Conservation (phyloP, 2,329 filamentous ascomycete genomes). For the Decorospora gaudefroyi region DNA sequence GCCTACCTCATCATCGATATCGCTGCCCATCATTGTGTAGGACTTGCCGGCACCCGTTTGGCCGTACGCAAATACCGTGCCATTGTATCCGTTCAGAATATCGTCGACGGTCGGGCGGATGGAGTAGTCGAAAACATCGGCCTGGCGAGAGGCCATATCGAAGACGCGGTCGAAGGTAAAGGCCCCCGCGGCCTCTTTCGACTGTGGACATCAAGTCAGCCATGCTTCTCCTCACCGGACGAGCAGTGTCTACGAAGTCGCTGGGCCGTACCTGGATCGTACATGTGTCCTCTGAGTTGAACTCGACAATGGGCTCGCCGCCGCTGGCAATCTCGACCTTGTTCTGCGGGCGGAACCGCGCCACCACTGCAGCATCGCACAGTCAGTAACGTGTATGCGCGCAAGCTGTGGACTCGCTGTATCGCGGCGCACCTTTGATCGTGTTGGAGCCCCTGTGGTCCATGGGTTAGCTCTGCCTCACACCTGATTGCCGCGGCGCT, state of each 20-base stretch:
- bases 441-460: constrained; percentile 50
- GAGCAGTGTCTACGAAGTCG: neutral
- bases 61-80: constrained; percentile 97
- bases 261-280: constrained; percentile 69
- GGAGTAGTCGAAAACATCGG: constrained; percentile 97
- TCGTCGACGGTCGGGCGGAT: constrained; percentile 96
- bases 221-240: neutral
- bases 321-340: constrained; percentile 87
- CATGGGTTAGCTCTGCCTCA: constrained; percentile 48
- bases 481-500: constrained; percentile 9
- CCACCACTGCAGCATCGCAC: constrained; percentile 69
- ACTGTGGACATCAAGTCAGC: constrained; percentile 57
- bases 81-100: constrained; percentile 98
- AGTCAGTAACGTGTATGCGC: constrained; percentile 30
- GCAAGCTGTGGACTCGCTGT: neutral
- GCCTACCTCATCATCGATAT: constrained; percentile 85
- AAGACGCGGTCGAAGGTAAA: constrained; percentile 98
- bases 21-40: constrained; percentile 97
- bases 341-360: constrained; percentile 97
- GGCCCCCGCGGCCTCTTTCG: constrained; percentile 76
- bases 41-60: constrained; percentile 99
- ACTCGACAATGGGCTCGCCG: constrained; percentile 88
- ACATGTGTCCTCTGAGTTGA: constrained; percentile 88
- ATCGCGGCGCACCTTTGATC: constrained; percentile 50
- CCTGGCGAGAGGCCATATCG: constrained; percentile 86